These are phyloP conservation scores for Pyrenochaeta sp. DNA, from an alignment of 2,329 filamentous ascomycete genomes.

Conservation along the genomic window DNA sequence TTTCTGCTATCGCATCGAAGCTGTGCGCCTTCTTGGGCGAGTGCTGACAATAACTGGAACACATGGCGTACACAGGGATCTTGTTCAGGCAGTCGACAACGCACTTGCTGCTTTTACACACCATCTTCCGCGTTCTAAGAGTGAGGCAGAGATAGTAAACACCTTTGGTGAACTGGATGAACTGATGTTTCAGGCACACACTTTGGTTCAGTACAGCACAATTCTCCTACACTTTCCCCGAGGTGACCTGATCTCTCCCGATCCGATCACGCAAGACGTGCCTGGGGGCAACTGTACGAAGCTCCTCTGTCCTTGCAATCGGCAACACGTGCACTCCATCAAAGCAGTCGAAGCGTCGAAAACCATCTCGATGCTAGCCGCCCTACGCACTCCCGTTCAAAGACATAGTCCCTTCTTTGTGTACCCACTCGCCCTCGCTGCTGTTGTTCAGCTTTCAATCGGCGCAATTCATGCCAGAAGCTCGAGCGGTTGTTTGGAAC, in stretches of 20 bases:
- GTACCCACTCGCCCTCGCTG: slow-evolving; percentile 27
- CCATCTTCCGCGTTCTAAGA: slow-evolving; percentile 75
- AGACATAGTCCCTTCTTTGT: slow-evolving; percentile 64
- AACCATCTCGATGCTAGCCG: slow-evolving; percentile 75
- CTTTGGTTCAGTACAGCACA: slow-evolving; percentile 63
- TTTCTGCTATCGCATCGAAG: slow-evolving; percentile 81
- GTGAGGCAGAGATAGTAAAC: slow-evolving; percentile 65
- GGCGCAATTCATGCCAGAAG: slow-evolving; percentile 59
- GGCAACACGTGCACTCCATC: slow-evolving; percentile 69
- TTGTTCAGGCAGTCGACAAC: slow-evolving; percentile 64
- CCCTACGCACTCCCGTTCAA: slow-evolving; percentile 66
- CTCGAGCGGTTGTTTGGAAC: slow-evolving; percentile 17
- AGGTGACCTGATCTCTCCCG: slow-evolving; percentile 17
- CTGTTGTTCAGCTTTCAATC: slow-evolving; percentile 62
- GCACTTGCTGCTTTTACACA: slow-evolving; percentile 76
- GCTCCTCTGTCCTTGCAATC: background rate
- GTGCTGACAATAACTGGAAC: slow-evolving; percentile 64
- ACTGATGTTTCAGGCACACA: slow-evolving; percentile 87
- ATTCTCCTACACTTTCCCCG: slow-evolving; percentile 30
- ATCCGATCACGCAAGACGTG: slow-evolving; percentile 4
- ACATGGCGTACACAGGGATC: slow-evolving; percentile 38
- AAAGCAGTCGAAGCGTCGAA: slow-evolving; percentile 81
- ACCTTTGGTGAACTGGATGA: slow-evolving; percentile 76
- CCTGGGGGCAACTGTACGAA: too few relatives aligned
- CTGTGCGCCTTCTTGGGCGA: slow-evolving; percentile 75